Conservation (phyloP, 768 basidiomycete genomes). For the Serendipita indica region DNA sequence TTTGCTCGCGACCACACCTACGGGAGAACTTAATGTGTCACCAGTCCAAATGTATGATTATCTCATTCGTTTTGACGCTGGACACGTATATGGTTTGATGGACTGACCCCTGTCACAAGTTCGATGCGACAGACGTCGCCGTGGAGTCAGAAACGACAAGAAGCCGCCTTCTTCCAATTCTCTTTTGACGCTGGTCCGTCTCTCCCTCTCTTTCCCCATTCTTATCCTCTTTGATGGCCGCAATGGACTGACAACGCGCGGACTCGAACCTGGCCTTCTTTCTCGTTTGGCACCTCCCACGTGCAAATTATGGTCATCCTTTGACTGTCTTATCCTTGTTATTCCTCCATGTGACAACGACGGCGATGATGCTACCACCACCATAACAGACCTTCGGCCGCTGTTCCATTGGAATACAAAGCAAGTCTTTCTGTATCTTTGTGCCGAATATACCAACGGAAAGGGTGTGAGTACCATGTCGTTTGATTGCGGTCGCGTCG, state of each 20-base stretch:
- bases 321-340: conserved; percentile 8
- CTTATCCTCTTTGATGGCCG: neutral
- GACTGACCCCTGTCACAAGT: neutral
- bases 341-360: neutral
- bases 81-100: neutral
- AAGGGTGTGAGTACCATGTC: conserved; percentile 43
- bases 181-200: conserved; percentile 61
- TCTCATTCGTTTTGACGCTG: neutral
- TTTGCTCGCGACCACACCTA: conserved; percentile 39
- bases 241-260: neutral
- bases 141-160: conserved; percentile 43
- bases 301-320: neutral
- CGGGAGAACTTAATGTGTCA: conserved; percentile 41
- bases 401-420: conserved; percentile 97
- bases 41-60: conserved; percentile 58
- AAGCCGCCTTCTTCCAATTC: conserved; percentile 68
- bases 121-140: conserved; percentile 26
- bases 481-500: neutral
- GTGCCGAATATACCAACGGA: conserved; percentile 64
- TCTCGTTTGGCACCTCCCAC: neutral
- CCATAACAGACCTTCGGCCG: conserved; percentile 49
- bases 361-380: neutral
- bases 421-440: conserved; percentile 75
- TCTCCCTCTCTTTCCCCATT: conserved; percentile 2
- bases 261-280: neutral